Percentiles rank a stretch among this genome's conserved stretches.
Conservation (phyloP, 331 rosid species). For the Malus hybrid region DNA sequence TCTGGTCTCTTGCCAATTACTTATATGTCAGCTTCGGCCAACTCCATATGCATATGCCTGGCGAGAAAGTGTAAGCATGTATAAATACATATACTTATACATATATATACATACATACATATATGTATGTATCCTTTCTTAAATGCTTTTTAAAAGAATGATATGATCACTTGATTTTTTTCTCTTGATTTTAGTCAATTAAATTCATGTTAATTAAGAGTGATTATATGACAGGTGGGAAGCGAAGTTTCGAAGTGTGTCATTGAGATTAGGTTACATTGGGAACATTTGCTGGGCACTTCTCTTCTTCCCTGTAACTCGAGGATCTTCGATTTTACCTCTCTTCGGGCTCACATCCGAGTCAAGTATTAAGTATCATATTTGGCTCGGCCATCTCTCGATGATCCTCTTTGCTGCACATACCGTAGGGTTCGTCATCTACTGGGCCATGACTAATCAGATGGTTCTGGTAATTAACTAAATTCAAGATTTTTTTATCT, state of each 20-base stretch:
- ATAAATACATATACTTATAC: neutral
- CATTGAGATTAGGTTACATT: slow-evolving; percentile 54
- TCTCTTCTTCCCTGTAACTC: slow-evolving; percentile 62
- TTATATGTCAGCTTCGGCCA: slow-evolving; percentile 40
- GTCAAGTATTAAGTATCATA: slow-evolving; percentile 62
- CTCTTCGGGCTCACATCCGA: slow-evolving; percentile 53
- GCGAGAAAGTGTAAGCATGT: slow-evolving; percentile 34
- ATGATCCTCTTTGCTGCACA: slow-evolving; percentile 50
- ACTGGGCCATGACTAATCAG: slow-evolving; percentile 51
- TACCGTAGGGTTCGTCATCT: slow-evolving; percentile 46
- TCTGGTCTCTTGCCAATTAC: slow-evolving; percentile 68
- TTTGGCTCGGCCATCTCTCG: slow-evolving; percentile 65
- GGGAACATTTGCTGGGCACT: slow-evolving; percentile 75
- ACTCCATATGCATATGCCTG: slow-evolving; percentile 31
- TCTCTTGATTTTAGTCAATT: neutral
- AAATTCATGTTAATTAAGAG: neutral
- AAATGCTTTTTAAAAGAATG: neutral
- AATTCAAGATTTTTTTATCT: neutral
- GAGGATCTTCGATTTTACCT: slow-evolving; percentile 61
- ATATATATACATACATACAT: too few species aligned
- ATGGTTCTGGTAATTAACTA: slow-evolving; percentile 26
- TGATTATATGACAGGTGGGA: slow-evolving; percentile 37
- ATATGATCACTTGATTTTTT: neutral
- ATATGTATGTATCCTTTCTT: neutral
- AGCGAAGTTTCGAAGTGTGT: slow-evolving; percentile 60